A percentile compares a stretch with the other conserved stretches of the same genome.
Conservation (phyloP, 352 stramenopile species). For the Aphanomyces stellatus region DNA sequence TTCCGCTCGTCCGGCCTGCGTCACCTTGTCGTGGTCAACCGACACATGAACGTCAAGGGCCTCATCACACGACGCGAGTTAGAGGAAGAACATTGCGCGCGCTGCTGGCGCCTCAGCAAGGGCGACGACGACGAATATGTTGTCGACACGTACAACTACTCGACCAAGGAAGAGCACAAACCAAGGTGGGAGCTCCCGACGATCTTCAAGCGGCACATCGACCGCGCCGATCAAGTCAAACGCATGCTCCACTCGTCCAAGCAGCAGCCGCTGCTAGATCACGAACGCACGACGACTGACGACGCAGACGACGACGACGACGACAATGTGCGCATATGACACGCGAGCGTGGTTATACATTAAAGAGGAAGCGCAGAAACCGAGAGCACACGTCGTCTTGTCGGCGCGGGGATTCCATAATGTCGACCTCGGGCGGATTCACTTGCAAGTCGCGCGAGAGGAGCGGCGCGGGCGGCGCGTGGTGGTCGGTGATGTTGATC, state of each 20-base stretch:
- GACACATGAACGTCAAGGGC: conserved; percentile 85
- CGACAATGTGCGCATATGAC: background rate
- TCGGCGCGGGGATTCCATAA: conserved; percentile 68
- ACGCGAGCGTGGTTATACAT: conserved; percentile 32
- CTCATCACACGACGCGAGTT: conserved; percentile 83
- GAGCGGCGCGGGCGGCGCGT: conserved; percentile 27
- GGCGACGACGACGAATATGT: conserved; percentile 39
- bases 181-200: conserved; percentile 45
- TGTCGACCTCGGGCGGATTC: conserved; percentile 61
- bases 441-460: conserved; percentile 46
- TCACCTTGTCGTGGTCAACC: conserved; percentile 91
- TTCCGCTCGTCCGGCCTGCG: conserved; percentile 95
- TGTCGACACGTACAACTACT: conserved; percentile 50
- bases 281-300: background rate
- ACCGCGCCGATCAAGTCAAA: conserved; percentile 68
- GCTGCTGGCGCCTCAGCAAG: conserved; percentile 49
- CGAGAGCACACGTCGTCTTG: conserved; percentile 73
- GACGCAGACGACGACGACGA: conserved; percentile 1
- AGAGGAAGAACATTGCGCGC: conserved; percentile 68
- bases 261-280: background rate
- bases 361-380: conserved; percentile 78
- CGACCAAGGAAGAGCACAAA: conserved; percentile 44
- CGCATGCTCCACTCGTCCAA: conserved; percentile 30
- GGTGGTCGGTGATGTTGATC: conserved; percentile 43
- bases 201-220: conserved; percentile 45